Conservation (phyloP, 805 yeast genomes). For the Saccharomycopsis fodiens region DNA sequence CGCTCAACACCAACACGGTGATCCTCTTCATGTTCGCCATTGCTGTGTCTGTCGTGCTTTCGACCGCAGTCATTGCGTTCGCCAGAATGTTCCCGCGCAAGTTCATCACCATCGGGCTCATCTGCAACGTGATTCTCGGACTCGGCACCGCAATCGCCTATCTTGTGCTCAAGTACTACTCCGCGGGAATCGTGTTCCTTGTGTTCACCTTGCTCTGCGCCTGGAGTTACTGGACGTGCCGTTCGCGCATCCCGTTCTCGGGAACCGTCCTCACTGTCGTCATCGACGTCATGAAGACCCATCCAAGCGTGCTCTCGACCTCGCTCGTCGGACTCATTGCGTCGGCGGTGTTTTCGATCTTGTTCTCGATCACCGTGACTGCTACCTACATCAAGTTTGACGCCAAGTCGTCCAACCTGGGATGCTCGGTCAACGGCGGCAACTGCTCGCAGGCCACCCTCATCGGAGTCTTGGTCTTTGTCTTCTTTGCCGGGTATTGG, state of each 20-base stretch:
- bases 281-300: conserved; percentile 67
- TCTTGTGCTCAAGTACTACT: conserved; percentile 58
- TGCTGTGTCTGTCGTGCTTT: conserved; percentile 50
- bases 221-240: conserved; percentile 65
- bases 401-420: conserved; percentile 43
- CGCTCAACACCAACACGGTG: conserved; percentile 66
- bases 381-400: conserved; percentile 75
- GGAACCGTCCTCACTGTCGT: conserved; percentile 61
- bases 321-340: conserved; percentile 53
- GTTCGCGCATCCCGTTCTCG: conserved; percentile 65
- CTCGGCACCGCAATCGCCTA: conserved; percentile 73
- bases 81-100: conserved; percentile 60
- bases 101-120: conserved; percentile 63
- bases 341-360: conserved; percentile 53
- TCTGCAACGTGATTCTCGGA: conserved; percentile 59
- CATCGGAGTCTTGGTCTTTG: conserved; percentile 63
- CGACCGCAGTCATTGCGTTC: conserved; percentile 45
- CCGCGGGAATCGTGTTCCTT: conserved; percentile 72
- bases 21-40: conserved; percentile 61
- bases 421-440: conserved; percentile 45
- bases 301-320: conserved; percentile 61
- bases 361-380: conserved; percentile 62
- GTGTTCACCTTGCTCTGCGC: conserved; percentile 59
- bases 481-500: conserved; percentile 77
- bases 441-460: conserved; percentile 51